Evolutionary conservation across 306 rosid species (phyloP), one percentile per base, ranked within the genome.

Genomic region (Lathyrus oleraceus): DNA sequence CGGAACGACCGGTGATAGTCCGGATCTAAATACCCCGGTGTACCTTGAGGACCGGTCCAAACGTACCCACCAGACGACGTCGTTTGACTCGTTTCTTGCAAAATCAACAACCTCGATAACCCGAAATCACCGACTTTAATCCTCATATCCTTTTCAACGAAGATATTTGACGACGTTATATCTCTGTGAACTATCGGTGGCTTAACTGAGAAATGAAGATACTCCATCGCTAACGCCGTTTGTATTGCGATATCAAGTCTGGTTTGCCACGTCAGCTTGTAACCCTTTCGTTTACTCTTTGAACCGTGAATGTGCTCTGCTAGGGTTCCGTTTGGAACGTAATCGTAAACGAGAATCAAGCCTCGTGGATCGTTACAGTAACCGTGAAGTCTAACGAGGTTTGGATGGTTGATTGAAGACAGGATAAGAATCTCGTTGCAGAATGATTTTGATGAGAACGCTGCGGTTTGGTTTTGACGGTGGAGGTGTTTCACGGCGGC

Each of bases 31-130:
- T 94, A 94, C 9, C 99, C 99, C 1, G 99, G 99, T 0, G 99
- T 94, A 0, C 99, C 99, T 30, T 91, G 99, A 0, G 99, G 99
- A 0, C 99, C 99, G 3, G 99, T 94, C 87, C 97, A 94, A 9
- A 94, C 99, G 53, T 28, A 89, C 25, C 91, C 99, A 2, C 74
- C 58, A 4, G 85, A 69, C 44, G 94, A 71, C 27, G 90, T 36
- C 19, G 79, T 51, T 51, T 51, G 57, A 51, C 10, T 51, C 6
- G 27, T 76, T 6, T 88, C 94, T 15, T 90, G 85, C 40, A 89
- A 65, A 3, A 86, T 81, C 30, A 94, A 35, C 15, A 94, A 75
- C 78, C 99, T 71, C 8, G 99, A 94, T 0, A 94, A 79, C 69
- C 99, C 99, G n/a, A 94, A 94, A 70, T 94, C 99, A 12, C 99